phyloP scores from a whole-genome alignment of 1,284 basidiomycete species.

The Trichosporon ovoides region DNA sequence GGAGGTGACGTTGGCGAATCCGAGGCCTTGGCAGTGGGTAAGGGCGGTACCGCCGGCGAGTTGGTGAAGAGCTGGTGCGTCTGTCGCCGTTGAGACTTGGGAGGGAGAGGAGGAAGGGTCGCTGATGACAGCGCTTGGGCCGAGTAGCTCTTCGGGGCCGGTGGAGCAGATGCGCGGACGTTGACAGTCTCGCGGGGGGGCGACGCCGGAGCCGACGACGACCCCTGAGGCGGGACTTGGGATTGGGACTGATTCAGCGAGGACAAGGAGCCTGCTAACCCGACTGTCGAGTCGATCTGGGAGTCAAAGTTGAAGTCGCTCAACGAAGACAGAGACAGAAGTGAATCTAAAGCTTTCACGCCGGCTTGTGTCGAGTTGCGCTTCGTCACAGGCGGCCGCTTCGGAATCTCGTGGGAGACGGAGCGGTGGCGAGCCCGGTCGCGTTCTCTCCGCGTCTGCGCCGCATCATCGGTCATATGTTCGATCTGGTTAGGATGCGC shows the following conservation, averaged over 20 bases:
- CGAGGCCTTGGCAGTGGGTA: neutral
- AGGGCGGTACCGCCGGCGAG: neutral
- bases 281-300: conserved; percentile 27
- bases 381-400: conserved; percentile 1
- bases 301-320: conserved; percentile 42
- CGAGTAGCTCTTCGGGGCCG: conserved; percentile 17
- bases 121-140: neutral
- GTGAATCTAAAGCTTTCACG: conserved; percentile 11
- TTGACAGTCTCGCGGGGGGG: conserved; percentile 11
- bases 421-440: conserved; percentile 18
- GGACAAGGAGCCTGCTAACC: neutral
- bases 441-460: neutral
- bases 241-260: neutral
- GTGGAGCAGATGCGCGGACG: conserved; percentile 21
- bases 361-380: conserved; percentile 9
- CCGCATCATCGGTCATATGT: neutral
- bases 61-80: neutral
- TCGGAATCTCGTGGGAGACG: conserved; percentile 20
- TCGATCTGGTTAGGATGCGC: neutral
- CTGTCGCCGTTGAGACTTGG: conserved; percentile 2
- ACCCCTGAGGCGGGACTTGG: neutral
- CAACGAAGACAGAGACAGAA: conserved; percentile 27
- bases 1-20: conserved; percentile 7
- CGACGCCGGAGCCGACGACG: conserved; percentile 6
- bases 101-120: conserved; percentile 12